Evolutionary conservation across 2,329 filamentous ascomycete genomes (phyloP), one percentile per base, ranked within the genome.

Genomic region (Coniochaeta prunicola): DNA sequence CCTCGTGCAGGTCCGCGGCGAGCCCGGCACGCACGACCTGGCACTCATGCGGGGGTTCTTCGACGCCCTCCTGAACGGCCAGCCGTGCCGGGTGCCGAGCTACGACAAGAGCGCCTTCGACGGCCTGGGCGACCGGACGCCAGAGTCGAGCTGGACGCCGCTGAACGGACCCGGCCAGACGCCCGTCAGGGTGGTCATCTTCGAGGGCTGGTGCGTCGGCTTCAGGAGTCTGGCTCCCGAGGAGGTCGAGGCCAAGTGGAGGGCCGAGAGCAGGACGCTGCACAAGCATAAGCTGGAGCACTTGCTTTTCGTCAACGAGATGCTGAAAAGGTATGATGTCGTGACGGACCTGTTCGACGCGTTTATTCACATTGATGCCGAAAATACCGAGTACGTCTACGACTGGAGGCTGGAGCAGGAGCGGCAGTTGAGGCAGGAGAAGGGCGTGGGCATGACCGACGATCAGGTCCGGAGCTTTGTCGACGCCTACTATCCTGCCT

Each of bases 131-230:
- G 91, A 96, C 73, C 86, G 92, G 56, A 77, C 83, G 1, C 83
- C 87, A 0, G 73, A 81, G 59, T 74, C 73, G 12, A 68, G 79
- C 53, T 96, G 91, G 90, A 74, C 79, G 28, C 68, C 68, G 15
- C 79, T 88, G 60, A 84, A 85, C 64, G 73, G 70, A 53, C 73
- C 72, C 0, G 80, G 79, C 9, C 77, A 82, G 57, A 71, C 68
- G 2, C 76, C 72, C n/a, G 73, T 82, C 26, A 73, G 82, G 26
- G 84, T 93, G 7, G 80, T 96, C 24, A 83, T 96, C 57, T 86
- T 96, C 63, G 92, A 97, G 72, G 92, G 92, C 19, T 96, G 92
- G 92, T 94, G 89, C 71, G 85, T 96, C 13, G 92, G 91, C 2
- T 96, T 96, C 74, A 84, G 86, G 6, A 73, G 88, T 0, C 72